These are phyloP conservation scores for Raffaelea arxii DNA, from an alignment of 2,329 filamentous ascomycete species.

Conservation along the genomic window DNA sequence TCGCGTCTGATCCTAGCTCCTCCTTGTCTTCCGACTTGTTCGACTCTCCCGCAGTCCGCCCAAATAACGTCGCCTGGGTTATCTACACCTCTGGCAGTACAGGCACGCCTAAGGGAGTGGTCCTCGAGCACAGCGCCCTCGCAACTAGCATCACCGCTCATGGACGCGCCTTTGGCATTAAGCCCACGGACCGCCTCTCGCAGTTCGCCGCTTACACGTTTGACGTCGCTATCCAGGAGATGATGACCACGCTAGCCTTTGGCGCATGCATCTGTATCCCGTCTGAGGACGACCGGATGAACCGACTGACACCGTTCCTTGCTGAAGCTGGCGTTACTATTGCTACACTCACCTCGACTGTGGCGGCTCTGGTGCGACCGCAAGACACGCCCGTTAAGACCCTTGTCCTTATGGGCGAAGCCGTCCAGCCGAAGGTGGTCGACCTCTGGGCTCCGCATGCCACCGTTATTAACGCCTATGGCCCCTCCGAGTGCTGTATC, in stretches of 20 bases:
- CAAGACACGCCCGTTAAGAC: constrained; percentile 30
- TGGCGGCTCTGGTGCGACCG: constrained; percentile 35
- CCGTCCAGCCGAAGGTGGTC: constrained; percentile 26
- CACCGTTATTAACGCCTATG: constrained; percentile 40
- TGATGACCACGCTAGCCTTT: constrained; percentile 41
- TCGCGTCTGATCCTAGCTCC: no score
- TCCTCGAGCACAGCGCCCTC: no score
- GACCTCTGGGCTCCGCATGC: constrained; percentile 34
- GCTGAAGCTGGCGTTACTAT: constrained; percentile 25
- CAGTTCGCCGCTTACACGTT: constrained; percentile 49
- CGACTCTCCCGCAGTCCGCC: background rate
- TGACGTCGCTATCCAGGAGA: constrained; percentile 43
- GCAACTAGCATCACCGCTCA: no score
- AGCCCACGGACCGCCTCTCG: constrained; percentile 38
- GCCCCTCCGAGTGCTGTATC: constrained; percentile 32
- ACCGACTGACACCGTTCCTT: background rate
- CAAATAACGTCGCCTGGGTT: constrained; percentile 13
- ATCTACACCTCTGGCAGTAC: constrained; percentile 41
- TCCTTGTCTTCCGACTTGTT: no score
- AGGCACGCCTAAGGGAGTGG: no score
- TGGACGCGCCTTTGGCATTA: no score
- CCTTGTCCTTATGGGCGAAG: constrained; percentile 31
- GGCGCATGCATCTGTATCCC: constrained; percentile 54
- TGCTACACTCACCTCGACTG: constrained; percentile 30
- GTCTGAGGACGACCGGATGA: background rate